Evolutionary conservation across 2,329 filamentous ascomycete genomes (phyloP).

Genomic region (Botrytis medusae): DNA sequence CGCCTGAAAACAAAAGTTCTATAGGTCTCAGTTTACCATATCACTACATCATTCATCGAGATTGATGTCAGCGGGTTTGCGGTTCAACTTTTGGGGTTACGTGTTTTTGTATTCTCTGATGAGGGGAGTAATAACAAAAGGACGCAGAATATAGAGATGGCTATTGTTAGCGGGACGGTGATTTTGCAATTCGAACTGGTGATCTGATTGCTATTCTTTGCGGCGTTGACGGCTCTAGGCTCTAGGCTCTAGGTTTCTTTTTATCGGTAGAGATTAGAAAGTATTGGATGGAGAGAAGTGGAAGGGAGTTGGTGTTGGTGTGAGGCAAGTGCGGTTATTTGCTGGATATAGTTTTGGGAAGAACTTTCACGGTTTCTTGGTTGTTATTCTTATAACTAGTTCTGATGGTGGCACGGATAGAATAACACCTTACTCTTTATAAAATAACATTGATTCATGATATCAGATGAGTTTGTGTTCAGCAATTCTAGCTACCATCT

Average conservation of each 20-base stretch:
- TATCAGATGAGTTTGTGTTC: neutral
- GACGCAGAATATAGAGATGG: no score
- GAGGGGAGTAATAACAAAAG: no score
- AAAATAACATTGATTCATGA: no score
- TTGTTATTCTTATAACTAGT: neutral
- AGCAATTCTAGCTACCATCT: neutral
- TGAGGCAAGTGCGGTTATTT: neutral
- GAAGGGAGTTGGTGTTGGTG: neutral
- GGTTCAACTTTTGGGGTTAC: neutral
- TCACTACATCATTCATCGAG: neutral
- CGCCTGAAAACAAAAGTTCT: neutral
- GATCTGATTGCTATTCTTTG: neutral
- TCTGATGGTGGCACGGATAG: neutral
- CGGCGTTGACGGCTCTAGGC: neutral
- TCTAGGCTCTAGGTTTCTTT: neutral
- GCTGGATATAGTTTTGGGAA: neutral
- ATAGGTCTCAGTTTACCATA: neutral
- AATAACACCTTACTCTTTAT: no score
- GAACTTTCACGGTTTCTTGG: neutral
- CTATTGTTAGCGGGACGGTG: neutral
- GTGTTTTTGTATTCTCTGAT: fast-evolving
- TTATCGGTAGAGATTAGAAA: neutral
- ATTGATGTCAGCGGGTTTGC: neutral
- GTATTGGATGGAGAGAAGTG: neutral
- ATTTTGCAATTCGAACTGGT: neutral